These are phyloP conservation scores for Lipomyces oligophaga DNA, from an alignment of 805 yeast genomes.

Conservation along the genomic window DNA sequence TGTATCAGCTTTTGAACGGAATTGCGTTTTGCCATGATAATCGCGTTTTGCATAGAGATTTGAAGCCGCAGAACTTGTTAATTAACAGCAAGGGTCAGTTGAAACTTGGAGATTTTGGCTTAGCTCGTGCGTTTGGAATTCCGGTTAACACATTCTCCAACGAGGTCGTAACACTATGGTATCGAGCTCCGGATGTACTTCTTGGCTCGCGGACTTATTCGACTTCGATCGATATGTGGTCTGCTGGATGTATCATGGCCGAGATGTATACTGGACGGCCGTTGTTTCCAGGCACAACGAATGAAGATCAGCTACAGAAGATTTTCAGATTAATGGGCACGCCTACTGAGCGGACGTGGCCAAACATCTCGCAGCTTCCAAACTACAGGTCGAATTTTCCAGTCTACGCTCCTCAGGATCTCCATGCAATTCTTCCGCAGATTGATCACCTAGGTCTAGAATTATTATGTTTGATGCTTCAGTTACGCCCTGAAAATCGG, in stretches of 20 bases:
- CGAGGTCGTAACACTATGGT: constrained; percentile 97
- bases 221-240: constrained; percentile 97
- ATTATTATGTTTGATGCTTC: constrained; percentile 53
- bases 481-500: constrained; percentile 52
- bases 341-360: constrained; percentile 95
- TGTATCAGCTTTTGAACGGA: constrained; percentile 90
- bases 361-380: constrained; percentile 84
- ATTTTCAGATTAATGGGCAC: constrained; percentile 95
- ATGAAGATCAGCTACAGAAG: constrained; percentile 89
- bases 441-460: constrained; percentile 68
- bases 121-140: constrained; percentile 96
- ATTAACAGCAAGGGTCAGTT: constrained; percentile 87
- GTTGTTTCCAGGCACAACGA: constrained; percentile 90
- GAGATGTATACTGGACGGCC: constrained; percentile 98
- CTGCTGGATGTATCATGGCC: constrained; percentile 96
- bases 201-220: constrained; percentile 93
- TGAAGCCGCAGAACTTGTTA: constrained; percentile 91
- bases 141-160: constrained; percentile 96
- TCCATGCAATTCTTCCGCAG: constrained; percentile 63
- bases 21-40: constrained; percentile 84
- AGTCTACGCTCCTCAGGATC: constrained; percentile 83
- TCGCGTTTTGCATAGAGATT: constrained; percentile 70
- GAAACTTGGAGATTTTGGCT: constrained; percentile 93
- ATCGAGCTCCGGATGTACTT: constrained; percentile 94
- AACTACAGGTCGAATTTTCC: constrained; percentile 83